phyloP scores from a whole-genome alignment of 306 rosid genomes.

The Nissolia schottii region DNA sequence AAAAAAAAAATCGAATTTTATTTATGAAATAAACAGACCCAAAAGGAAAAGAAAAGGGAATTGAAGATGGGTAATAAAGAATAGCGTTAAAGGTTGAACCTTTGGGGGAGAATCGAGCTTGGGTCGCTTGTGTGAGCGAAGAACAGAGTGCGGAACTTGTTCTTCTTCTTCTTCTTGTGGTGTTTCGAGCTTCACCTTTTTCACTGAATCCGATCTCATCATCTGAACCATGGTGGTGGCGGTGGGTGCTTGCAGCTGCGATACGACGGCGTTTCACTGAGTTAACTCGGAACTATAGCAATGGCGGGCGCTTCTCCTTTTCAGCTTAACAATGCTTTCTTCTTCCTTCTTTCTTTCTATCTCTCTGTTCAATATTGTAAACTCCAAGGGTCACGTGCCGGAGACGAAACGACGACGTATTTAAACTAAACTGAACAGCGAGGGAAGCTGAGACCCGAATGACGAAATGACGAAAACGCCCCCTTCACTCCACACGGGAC shows the following conservation, averaged over 20 bases:
- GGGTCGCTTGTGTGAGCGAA: slow-evolving; percentile 43
- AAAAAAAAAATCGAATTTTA: not conserved
- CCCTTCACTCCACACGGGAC: not conserved
- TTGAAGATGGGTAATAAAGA: not conserved
- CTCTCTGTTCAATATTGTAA: slow-evolving; percentile 10
- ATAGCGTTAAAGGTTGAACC: slow-evolving; percentile 24
- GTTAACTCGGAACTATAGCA: slow-evolving; percentile 6
- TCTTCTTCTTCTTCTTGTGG: slow-evolving; percentile 36
- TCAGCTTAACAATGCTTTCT: not conserved
- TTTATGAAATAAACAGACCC: not conserved
- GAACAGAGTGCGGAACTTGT: slow-evolving; percentile 22
- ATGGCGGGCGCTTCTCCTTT: slow-evolving; percentile 29
- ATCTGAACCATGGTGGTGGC: slow-evolving; percentile 52
- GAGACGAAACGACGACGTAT: slow-evolving; percentile 37
- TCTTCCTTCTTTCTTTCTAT: not conserved
- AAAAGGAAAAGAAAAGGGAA: not conserved
- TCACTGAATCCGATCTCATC: slow-evolving; percentile 45
- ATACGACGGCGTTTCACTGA: not conserved
- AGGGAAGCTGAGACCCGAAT: accelerated
- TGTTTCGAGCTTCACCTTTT: slow-evolving; percentile 50
- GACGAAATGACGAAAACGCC: slow-evolving; percentile 11
- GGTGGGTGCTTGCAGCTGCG: not conserved
- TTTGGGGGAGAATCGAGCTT: slow-evolving; percentile 29
- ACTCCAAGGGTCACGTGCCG: slow-evolving; percentile 36
- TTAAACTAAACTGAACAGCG: not conserved